These are phyloP conservation scores for Colletotrichum sp. DNA, from an alignment of 2,329 filamentous ascomycete species.

Conservation along the genomic window DNA sequence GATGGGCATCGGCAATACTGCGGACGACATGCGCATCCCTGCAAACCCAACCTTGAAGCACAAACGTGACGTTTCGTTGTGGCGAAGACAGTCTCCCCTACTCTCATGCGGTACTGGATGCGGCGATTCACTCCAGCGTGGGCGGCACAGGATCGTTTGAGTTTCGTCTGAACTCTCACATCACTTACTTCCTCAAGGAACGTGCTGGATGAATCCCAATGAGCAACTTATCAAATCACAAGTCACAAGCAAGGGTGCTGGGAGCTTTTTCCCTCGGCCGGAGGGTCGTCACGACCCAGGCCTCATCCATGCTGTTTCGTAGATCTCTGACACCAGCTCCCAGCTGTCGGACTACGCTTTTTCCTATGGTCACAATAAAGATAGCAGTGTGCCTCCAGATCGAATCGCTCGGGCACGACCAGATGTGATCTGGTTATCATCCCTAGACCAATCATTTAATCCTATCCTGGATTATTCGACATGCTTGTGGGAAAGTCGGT, in stretches of 20 bases:
- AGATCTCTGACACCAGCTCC: neutral
- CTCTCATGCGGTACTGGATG: neutral
- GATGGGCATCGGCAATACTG: neutral
- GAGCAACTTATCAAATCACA: neutral
- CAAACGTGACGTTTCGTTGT: conserved; percentile 11
- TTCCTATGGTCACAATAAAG: neutral
- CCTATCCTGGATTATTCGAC: neutral
- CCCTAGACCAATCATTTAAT: neutral
- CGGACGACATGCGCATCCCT: neutral
- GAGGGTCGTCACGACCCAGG: neutral
- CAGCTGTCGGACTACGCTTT: neutral
- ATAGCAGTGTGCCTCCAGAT: neutral
- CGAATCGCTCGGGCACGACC: neutral
- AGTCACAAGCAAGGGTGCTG: neutral
- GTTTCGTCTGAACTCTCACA: neutral
- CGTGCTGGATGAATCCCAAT: neutral
- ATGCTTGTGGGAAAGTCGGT: conserved; percentile 18
- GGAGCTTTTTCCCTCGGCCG: neutral
- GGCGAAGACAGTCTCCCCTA: neutral
- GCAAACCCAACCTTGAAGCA: neutral
- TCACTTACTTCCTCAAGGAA: neutral
- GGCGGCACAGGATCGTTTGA: neutral
- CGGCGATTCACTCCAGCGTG: neutral
- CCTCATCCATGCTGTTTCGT: conserved; percentile 10
- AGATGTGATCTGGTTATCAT: neutral